These are phyloP conservation scores for Kokia cookei DNA, from an alignment of 441 rosid species.

Conservation along the genomic window DNA sequence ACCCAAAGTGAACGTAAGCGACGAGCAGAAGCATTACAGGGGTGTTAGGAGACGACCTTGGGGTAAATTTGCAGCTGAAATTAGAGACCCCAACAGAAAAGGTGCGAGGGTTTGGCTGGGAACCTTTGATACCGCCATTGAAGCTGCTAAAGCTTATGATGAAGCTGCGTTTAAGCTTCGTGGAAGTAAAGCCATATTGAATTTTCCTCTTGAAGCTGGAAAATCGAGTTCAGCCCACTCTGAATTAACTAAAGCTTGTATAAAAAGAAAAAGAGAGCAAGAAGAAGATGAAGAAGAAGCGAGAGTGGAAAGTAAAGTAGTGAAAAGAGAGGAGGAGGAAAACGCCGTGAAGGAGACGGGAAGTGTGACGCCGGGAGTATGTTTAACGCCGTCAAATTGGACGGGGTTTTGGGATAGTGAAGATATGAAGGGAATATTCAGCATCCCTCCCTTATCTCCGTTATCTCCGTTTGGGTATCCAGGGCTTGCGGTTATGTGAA, in stretches of 20 bases:
- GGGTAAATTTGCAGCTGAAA: slow-evolving; percentile 66
- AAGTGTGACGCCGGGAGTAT: slow-evolving; percentile 12
- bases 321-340: slow-evolving; percentile 37
- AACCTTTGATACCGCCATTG: slow-evolving; percentile 45
- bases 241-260: slow-evolving; percentile 9
- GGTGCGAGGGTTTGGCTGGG: slow-evolving; percentile 65
- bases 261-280: slow-evolving; percentile 42
- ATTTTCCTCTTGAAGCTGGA: slow-evolving; percentile 58
- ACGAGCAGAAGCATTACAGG: slow-evolving; percentile 46
- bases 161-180: slow-evolving; percentile 52
- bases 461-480: slow-evolving; percentile 53
- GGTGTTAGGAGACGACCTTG: slow-evolving; percentile 61
- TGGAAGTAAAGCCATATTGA: slow-evolving; percentile 57
- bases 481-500: slow-evolving; percentile 26
- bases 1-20: not conserved
- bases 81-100: slow-evolving; percentile 55
- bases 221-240: slow-evolving; percentile 11
- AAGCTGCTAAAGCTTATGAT: slow-evolving; percentile 64
- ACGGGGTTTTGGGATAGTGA: slow-evolving; percentile 68
- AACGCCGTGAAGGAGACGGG: slow-evolving; percentile 2
- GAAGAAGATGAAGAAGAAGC: slow-evolving; percentile 9
- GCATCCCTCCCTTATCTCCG: slow-evolving; percentile 74
- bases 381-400: slow-evolving; percentile 81
- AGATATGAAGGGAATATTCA: slow-evolving; percentile 47
- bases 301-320: slow-evolving; percentile 21